A percentile compares a stretch with the other conserved stretches of the same genome.
phyloP scores from a whole-genome alignment of 352 stramenopile species.

The Phytophthora pinifolia region DNA sequence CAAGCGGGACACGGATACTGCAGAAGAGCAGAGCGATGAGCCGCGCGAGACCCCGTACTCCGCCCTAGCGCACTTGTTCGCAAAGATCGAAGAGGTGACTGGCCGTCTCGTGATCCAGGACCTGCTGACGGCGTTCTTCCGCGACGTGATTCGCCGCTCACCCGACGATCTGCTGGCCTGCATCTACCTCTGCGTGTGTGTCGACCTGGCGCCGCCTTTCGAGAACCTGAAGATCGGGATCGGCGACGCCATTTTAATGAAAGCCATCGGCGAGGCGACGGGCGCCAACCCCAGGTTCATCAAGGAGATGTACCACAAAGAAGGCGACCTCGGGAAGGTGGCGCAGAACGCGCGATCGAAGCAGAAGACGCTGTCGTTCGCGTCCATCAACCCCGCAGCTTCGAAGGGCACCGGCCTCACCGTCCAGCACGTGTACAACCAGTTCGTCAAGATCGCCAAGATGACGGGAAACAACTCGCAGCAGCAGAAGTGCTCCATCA shows the following conservation, averaged over 20 bases:
- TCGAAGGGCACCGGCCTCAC: slow-evolving; percentile 79
- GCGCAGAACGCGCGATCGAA: slow-evolving; percentile 93
- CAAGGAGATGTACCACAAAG: slow-evolving; percentile 95
- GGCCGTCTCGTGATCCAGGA: slow-evolving; percentile 85
- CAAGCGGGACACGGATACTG: slow-evolving; percentile 11
- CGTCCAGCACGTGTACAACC: slow-evolving; percentile 84
- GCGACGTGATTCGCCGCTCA: slow-evolving; percentile 65
- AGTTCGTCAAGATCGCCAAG: slow-evolving; percentile 93
- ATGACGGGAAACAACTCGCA: slow-evolving; percentile 96
- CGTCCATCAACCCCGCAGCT: slow-evolving; percentile 58
- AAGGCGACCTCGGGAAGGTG: slow-evolving; percentile 98
- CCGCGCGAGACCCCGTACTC: slow-evolving; percentile 48
- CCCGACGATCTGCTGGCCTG: slow-evolving; percentile 86
- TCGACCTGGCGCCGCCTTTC: slow-evolving; percentile 94
- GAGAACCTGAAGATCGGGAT: slow-evolving; percentile 99
- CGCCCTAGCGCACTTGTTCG: slow-evolving; percentile 67
- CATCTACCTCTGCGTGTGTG: slow-evolving; percentile 92
- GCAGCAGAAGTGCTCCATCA: slow-evolving; percentile 97
- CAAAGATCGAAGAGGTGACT: slow-evolving; percentile 73
- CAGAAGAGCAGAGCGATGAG: slow-evolving; percentile 13
- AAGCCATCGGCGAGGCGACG: slow-evolving; percentile 94
- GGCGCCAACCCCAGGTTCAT: slow-evolving; percentile 92
- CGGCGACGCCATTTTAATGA: slow-evolving; percentile 97
- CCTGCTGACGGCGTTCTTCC: slow-evolving; percentile 86
- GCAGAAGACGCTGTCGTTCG: slow-evolving; percentile 91